Evolutionary conservation across 768 basidiomycete genomes (phyloP).

Genomic region (Suillus paluster): DNA sequence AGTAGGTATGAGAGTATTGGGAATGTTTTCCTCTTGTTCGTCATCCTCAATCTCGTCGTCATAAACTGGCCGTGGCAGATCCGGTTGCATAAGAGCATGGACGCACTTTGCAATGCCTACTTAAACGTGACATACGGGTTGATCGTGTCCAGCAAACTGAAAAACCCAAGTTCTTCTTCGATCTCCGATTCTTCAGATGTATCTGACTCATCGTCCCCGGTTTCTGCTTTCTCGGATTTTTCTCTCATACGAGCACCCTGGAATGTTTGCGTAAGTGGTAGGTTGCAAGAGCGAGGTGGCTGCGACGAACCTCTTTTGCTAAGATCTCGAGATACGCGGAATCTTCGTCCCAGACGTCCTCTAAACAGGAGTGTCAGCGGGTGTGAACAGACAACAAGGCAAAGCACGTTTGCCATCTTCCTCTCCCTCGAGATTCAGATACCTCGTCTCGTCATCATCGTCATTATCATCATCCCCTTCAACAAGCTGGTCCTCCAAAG

Average conservation of each 20-base stretch:
- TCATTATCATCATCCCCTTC: constrained; percentile 52
- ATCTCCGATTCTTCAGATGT: constrained; percentile 62
- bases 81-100: background rate
- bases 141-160: constrained; percentile 81
- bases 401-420: constrained; percentile 49
- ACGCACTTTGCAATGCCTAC: constrained; percentile 72
- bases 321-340: constrained; percentile 88
- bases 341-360: constrained; percentile 91
- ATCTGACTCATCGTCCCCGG: constrained; percentile 40
- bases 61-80: background rate
- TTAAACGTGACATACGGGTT: constrained; percentile 83
- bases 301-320: constrained; percentile 67
- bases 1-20: no score
- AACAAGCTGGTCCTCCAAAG: constrained; percentile 54
- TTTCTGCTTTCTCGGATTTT: constrained; percentile 50
- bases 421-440: constrained; percentile 68
- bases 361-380: constrained; percentile 37
- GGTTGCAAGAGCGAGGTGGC: constrained; percentile 3
- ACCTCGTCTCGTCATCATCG: constrained; percentile 51
- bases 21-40: background rate
- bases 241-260: constrained; percentile 78
- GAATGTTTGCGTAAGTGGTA: constrained; percentile 3
- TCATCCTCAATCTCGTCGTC: background rate
- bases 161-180: constrained; percentile 83
- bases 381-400: background rate